Evolutionary conservation across 257 asterid species (phyloP).

Genomic region (Ehretia macrophylla): DNA sequence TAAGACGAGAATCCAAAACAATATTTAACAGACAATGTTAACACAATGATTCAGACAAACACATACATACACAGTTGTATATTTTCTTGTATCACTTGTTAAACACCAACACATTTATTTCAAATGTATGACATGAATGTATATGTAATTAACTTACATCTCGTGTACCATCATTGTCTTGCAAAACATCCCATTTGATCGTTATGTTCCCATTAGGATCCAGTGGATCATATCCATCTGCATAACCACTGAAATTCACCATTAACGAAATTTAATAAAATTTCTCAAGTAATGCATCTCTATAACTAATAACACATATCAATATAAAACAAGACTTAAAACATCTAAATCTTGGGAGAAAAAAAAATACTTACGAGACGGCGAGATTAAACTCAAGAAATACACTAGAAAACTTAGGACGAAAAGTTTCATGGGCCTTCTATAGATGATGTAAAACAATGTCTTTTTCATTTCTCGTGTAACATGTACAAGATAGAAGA

Average conservation of each 20-base stretch:
- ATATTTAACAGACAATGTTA: too few species aligned
- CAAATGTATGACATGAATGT: too few species aligned
- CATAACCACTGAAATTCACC: constrained; percentile 51
- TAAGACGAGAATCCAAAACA: too few species aligned
- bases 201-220: constrained; percentile 82
- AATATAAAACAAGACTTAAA: constrained; percentile 6
- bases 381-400: constrained; percentile 20
- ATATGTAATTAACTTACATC: constrained; percentile 44
- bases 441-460: too few species aligned
- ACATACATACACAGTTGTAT: too few species aligned
- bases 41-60: too few species aligned
- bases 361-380: constrained; percentile 42
- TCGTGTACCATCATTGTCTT: constrained; percentile 28
- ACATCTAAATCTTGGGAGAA: background rate
- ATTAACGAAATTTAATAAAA: constrained; percentile 22
- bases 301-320: background rate
- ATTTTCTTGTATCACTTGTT: too few species aligned
- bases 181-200: constrained; percentile 66
- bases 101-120: too few species aligned
- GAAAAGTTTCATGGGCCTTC: too few species aligned
- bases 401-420: constrained; percentile 21
- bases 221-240: constrained; percentile 80
- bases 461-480: background rate
- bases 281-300: too few species aligned
- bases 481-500: background rate